Evolutionary conservation across 768 basidiomycete species (phyloP).

Genomic region (Boletus sensibilis): DNA sequence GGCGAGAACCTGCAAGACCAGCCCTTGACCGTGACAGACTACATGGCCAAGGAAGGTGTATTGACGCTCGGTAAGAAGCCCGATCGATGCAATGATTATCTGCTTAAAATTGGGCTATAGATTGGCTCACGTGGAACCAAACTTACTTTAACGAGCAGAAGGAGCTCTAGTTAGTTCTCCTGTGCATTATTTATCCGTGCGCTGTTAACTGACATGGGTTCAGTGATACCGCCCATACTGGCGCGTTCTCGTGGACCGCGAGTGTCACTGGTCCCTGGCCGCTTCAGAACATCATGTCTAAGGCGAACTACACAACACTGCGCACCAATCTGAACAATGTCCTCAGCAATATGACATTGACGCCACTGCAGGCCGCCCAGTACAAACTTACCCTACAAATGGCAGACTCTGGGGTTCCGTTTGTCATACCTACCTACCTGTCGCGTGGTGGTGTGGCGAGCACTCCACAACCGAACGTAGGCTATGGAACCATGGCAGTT

Average conservation of each 20-base stretch:
- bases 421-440: neutral
- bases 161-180: neutral
- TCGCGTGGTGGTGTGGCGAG: neutral
- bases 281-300: neutral
- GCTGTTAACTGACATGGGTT: neutral
- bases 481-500: neutral
- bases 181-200: neutral
- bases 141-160: neutral
- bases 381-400: neutral
- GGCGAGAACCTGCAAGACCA: constrained; percentile 6
- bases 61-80: neutral
- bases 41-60: neutral
- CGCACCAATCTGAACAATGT: neutral
- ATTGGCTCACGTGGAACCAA: neutral
- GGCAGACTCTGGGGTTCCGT: neutral
- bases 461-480: neutral
- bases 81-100: neutral
- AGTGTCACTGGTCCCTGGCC: neutral
- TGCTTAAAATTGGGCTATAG: neutral
- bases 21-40: neutral
- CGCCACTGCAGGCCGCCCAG: neutral
- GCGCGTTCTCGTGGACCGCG: neutral
- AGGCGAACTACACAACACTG: neutral
- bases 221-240: neutral
- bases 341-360: neutral